Conservation (phyloP, 177 flowering plant genomes). For the Vitis hybrid region DNA sequence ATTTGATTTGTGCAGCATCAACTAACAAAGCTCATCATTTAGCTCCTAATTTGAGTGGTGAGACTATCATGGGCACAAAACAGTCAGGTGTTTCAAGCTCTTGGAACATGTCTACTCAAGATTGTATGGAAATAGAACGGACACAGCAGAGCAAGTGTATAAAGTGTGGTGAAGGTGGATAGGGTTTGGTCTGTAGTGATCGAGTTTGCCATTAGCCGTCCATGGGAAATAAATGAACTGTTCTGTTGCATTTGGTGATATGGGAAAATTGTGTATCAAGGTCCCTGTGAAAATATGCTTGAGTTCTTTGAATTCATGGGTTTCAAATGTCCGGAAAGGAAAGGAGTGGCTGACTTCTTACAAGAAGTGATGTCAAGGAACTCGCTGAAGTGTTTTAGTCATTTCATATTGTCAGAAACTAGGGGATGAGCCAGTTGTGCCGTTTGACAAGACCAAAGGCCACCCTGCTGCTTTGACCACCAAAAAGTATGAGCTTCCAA, state of each 20-base stretch:
- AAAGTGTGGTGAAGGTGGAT: slow-evolving; percentile 31
- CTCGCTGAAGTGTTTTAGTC: no score
- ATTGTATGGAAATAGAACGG: slow-evolving; percentile 14
- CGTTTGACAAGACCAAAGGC: no score
- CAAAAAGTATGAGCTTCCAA: slow-evolving; percentile 13
- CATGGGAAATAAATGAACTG: slow-evolving; percentile 37
- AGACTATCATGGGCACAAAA: neutral
- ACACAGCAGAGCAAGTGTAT: slow-evolving; percentile 29
- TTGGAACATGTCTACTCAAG: neutral
- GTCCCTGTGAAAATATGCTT: no score
- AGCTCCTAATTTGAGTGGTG: neutral
- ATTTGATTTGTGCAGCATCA: no score
- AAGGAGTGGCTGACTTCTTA: no score
- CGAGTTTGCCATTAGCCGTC: slow-evolving; percentile 34
- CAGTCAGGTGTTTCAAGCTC: neutral
- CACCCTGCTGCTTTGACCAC: no score
- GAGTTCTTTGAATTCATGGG: no score
- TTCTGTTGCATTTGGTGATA: slow-evolving; percentile 36
- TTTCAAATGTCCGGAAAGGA: no score
- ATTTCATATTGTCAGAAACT: no score
- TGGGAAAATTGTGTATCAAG: slow-evolving; percentile 32
- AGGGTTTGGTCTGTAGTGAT: slow-evolving; percentile 38
- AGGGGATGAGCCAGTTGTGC: no score
- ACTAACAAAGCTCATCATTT: neutral
- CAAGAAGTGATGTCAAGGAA: no score